Conservation (phyloP, 345 rosid genomes). For the Salix dunnii region DNA sequence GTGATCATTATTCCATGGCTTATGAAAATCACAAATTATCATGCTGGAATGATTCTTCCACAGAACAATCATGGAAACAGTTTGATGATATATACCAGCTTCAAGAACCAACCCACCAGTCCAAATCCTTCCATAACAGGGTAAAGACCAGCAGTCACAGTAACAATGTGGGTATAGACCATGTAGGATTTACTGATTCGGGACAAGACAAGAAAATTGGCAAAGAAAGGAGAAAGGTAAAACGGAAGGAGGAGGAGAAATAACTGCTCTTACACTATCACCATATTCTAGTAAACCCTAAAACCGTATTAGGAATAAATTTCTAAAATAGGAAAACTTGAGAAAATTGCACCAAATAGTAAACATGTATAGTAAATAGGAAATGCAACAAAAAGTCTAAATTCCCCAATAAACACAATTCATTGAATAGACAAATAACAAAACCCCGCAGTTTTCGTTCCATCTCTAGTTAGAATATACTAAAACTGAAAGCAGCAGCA, state of each 20-base stretch:
- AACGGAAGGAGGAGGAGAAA: not conserved
- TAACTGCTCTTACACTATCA: not conserved
- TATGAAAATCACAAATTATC: not conserved
- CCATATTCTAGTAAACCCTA: not conserved
- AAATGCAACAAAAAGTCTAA: not conserved
- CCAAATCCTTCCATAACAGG: not conserved
- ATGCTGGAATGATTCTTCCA: not conserved
- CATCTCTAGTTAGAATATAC: not conserved
- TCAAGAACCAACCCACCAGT: not conserved
- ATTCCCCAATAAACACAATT: not conserved
- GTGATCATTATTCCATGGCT: not conserved
- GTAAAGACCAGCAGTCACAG: not conserved
- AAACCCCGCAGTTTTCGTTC: not conserved
- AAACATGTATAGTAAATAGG: not conserved
- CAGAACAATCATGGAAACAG: not conserved
- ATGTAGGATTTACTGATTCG: not conserved
- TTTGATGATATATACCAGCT: not conserved
- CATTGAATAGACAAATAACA: not conserved
- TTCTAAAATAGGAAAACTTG: not conserved
- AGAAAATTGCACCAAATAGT: not conserved
- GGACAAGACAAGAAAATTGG: not conserved
- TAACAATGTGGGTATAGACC: not conserved
- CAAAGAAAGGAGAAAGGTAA: not conserved
- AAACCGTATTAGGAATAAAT: not conserved
- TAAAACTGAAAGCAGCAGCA: not conserved